A percentile compares a stretch with the other conserved stretches of the same genome.
Evolutionary conservation across 2,329 filamentous ascomycete species (phyloP).

Genomic region (Coniella vitis): DNA sequence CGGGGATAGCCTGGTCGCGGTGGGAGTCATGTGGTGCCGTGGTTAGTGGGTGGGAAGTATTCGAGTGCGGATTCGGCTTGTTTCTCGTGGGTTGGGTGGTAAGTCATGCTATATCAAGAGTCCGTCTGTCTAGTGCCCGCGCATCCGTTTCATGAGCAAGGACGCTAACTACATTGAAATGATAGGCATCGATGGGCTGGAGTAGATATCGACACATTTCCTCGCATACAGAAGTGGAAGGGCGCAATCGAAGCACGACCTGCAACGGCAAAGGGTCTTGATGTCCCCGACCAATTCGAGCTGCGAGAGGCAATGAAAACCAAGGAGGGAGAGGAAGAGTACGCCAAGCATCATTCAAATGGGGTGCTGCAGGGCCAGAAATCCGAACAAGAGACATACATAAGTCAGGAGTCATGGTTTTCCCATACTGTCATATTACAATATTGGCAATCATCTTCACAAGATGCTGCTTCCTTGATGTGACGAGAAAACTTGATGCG

Average conservation of each 20-base stretch:
- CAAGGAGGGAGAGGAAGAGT: conserved; percentile 1
- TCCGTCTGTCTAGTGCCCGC: neutral
- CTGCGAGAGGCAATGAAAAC: conserved; percentile 1
- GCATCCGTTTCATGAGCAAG: too few species aligned
- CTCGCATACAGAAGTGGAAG: conserved; percentile 1
- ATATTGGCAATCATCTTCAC: too few species aligned
- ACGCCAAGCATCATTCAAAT: neutral
- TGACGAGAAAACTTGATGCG: too few species aligned
- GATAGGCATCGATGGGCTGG: neutral
- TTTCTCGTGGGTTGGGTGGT: conserved; percentile 6
- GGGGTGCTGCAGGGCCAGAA: neutral
- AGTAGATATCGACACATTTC: neutral
- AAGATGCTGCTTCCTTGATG: too few species aligned
- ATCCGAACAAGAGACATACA: neutral
- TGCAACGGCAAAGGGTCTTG: neutral
- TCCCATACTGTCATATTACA: too few species aligned
- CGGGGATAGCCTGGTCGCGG: too few species aligned
- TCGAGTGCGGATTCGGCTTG: conserved; percentile 3
- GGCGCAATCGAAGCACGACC: neutral
- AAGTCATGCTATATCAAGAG: neutral
- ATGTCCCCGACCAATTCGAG: neutral
- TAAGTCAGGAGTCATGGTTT: neutral
- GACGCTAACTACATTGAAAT: too few species aligned
- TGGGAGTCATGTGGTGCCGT: too few species aligned
- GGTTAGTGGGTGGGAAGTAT: conserved; percentile 4